These are phyloP conservation scores for Clarireedia paspali DNA, from an alignment of 2,329 filamentous ascomycete species.

Conservation along the genomic window DNA sequence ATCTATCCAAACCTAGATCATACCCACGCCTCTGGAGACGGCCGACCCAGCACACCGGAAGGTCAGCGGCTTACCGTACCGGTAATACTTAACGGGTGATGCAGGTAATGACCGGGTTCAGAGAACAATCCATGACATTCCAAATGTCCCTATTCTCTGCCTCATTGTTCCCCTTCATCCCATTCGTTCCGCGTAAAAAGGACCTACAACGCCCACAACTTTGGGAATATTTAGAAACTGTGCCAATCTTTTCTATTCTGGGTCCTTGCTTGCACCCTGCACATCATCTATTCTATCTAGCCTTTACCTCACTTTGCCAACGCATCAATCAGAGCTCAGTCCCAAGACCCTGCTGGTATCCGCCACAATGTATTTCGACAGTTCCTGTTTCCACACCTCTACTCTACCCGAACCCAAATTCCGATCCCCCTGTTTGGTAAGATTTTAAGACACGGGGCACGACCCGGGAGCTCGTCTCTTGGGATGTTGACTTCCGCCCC, in stretches of 20 bases:
- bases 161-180: no score
- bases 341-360: not conserved
- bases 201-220: not conserved
- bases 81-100: conserved; percentile 2
- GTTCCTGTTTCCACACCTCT: not conserved
- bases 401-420: not conserved
- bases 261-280: no score
- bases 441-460: conserved; percentile 9
- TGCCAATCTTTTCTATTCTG: not conserved
- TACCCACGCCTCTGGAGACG: conserved; percentile 7
- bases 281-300: not conserved
- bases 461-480: conserved; percentile 8
- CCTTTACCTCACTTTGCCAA: not conserved
- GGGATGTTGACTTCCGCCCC: conserved; percentile 4
- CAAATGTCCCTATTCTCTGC: no score
- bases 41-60: conserved; percentile 8
- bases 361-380: not conserved
- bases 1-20: not conserved
- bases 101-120: conserved; percentile 8
- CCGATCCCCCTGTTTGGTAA: not conserved
- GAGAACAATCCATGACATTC: no score
- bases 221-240: not conserved
- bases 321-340: conserved; percentile 5
- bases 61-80: not conserved
- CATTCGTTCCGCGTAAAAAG: no score